Percentiles rank a stretch among this genome's conserved stretches.
phyloP scores from a whole-genome alignment of 805 yeast species.

The Yamadazyma akitaensis region DNA sequence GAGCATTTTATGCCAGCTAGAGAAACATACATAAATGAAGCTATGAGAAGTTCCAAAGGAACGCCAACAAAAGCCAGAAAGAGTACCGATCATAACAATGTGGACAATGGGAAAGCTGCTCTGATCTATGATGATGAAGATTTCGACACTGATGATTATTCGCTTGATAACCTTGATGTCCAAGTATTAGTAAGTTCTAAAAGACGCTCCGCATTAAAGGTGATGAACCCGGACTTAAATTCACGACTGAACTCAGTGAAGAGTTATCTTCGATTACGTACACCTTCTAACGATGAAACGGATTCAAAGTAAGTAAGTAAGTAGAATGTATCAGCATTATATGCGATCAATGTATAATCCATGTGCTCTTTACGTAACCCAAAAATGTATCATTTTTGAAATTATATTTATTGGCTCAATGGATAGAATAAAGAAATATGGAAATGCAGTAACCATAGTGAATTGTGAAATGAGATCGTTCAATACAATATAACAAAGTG shows the following conservation, averaged over 20 bases:
- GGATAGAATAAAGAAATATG: too few species aligned
- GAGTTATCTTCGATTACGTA: constrained; percentile 10
- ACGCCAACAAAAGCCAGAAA: neutral
- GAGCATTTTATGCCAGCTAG: constrained; percentile 3
- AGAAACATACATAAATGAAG: neutral
- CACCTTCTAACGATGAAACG: constrained; percentile 10
- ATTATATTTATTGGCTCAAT: too few species aligned
- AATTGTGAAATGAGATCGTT: too few species aligned
- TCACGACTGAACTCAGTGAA: constrained; percentile 3
- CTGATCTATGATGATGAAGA: constrained; percentile 8
- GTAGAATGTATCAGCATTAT: neutral
- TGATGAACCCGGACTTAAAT: constrained; percentile 54
- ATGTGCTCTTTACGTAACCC: neutral
- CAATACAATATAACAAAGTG: too few species aligned
- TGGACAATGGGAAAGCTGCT: neutral
- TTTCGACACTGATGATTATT: constrained; percentile 8
- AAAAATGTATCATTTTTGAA: too few species aligned
- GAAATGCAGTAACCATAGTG: too few species aligned
- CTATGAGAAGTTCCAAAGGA: neutral
- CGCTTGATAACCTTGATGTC: constrained; percentile 42
- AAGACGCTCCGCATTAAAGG: constrained; percentile 55
- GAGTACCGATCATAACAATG: neutral
- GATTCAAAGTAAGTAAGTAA: neutral
- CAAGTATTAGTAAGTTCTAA: constrained; percentile 69
- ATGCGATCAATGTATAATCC: too few species aligned